Evolutionary conservation across 140 eudicot species (phyloP).

Genomic region (Stevia rebaudiana): DNA sequence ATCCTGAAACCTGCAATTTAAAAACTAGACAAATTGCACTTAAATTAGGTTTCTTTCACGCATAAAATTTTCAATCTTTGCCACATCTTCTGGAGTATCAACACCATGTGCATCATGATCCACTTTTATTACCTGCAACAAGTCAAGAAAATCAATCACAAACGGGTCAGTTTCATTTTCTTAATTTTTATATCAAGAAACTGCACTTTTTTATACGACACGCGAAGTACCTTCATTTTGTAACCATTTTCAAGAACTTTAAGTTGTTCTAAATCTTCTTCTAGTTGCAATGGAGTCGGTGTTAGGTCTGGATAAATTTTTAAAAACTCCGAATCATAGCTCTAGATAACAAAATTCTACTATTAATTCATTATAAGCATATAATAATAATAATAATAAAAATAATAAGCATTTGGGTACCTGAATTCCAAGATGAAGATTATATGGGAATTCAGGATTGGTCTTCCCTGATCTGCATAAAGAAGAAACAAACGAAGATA

Average conservation of each 20-base stretch:
- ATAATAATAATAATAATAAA: background rate
- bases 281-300: slow-evolving; percentile 80
- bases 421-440: slow-evolving; percentile 94
- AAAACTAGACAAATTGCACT: background rate
- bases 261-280: slow-evolving; percentile 91
- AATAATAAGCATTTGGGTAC: slow-evolving; percentile 33
- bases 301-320: slow-evolving; percentile 60
- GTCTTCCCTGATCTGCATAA: slow-evolving; percentile 67
- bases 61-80: slow-evolving; percentile 51
- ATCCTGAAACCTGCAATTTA: background rate
- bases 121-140: slow-evolving; percentile 55
- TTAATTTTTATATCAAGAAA: background rate
- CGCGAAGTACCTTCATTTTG: slow-evolving; percentile 64
- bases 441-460: slow-evolving; percentile 62
- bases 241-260: slow-evolving; percentile 95
- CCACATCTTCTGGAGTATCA: slow-evolving; percentile 69
- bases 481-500: background rate
- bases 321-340: slow-evolving; percentile 64
- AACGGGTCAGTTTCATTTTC: background rate
- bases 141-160: background rate
- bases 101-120: slow-evolving; percentile 78
- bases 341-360: slow-evolving; percentile 26
- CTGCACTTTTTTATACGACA: background rate
- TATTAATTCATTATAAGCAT: background rate
- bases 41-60: slow-evolving; percentile 44